Percentiles rank a stretch among this genome's conserved stretches.
phyloP scores from a whole-genome alignment of 345 rosid species.

The Euclidium syriacum region DNA sequence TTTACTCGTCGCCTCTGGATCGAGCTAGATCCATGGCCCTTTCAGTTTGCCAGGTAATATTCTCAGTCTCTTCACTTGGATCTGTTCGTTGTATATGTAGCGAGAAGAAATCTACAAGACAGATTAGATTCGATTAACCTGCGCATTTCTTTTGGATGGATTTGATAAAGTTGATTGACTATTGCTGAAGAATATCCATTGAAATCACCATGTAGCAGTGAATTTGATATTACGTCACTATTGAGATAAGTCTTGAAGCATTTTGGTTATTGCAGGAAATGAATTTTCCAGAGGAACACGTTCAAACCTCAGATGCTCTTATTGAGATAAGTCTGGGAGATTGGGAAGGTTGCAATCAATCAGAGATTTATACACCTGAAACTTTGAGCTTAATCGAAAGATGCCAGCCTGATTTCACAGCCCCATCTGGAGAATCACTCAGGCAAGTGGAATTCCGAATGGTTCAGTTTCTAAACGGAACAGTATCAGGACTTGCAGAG shows the following conservation, averaged over 20 bases:
- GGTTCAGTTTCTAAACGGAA: constrained; percentile 75
- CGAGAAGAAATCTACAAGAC: no score
- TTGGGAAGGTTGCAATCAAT: constrained; percentile 72
- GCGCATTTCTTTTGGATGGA: neutral
- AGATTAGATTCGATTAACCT: neutral
- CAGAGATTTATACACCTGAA: constrained; percentile 64
- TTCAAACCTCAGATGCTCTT: constrained; percentile 67
- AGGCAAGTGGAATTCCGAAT: constrained; percentile 89
- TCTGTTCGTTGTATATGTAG: no score
- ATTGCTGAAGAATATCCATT: neutral
- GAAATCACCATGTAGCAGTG: neutral
- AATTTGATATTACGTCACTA: no score
- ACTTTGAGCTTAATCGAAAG: constrained; percentile 56
- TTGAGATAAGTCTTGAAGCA: no score
- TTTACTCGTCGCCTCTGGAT: constrained; percentile 72
- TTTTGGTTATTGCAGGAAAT: constrained; percentile 63
- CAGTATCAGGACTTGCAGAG: constrained; percentile 53
- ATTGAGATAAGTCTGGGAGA: constrained; percentile 74
- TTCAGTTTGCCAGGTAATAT: constrained; percentile 68
- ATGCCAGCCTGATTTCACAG: constrained; percentile 82
- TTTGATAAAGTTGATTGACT: neutral
- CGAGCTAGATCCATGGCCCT: constrained; percentile 82
- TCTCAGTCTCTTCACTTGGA: neutral
- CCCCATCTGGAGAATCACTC: constrained; percentile 88
- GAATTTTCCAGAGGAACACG: constrained; percentile 59